phyloP scores from a whole-genome alignment of 2,329 filamentous ascomycete species.

The Xylariales sp. region DNA sequence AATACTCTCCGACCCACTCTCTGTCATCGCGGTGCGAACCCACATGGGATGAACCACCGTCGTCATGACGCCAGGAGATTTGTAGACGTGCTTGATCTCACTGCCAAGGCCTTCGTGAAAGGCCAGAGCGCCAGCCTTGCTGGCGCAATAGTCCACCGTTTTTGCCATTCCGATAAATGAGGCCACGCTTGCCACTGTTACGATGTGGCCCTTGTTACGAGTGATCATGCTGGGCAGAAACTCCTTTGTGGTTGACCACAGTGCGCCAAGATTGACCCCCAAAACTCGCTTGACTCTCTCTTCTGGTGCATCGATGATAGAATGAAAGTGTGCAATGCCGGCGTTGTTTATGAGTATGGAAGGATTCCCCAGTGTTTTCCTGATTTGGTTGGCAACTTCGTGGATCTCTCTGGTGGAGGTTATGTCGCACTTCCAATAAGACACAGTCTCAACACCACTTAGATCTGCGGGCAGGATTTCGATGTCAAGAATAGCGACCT shows the following conservation, averaged over 20 bases:
- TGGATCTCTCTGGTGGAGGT: constrained; percentile 41
- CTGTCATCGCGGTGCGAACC: background rate
- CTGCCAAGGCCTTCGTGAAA: constrained; percentile 45
- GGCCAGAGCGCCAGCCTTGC: constrained; percentile 46
- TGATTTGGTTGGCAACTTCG: constrained; percentile 32
- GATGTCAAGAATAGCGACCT: constrained; percentile 32
- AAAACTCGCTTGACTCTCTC: constrained; percentile 36
- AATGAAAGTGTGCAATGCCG: constrained; percentile 32
- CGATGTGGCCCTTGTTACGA: constrained; percentile 45
- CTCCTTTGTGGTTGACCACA: constrained; percentile 39
- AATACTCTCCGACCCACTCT: background rate
- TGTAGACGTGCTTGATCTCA: constrained; percentile 30
- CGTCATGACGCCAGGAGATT: constrained; percentile 12
- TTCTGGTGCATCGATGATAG: constrained; percentile 35
- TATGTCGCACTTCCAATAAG: constrained; percentile 40
- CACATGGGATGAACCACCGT: background rate
- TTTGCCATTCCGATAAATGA: constrained; percentile 40
- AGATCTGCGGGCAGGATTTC: constrained; percentile 13
- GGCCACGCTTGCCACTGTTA: constrained; percentile 48
- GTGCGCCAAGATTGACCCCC: constrained; percentile 40
- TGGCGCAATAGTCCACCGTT: constrained; percentile 46
- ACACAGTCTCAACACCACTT: no score
- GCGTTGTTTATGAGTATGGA: constrained; percentile 36
- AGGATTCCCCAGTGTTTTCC: constrained; percentile 26
- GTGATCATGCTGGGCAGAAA: constrained; percentile 43